Evolutionary conservation across 768 basidiomycete genomes (phyloP).

Genomic region (Agrocybe chaxingu): DNA sequence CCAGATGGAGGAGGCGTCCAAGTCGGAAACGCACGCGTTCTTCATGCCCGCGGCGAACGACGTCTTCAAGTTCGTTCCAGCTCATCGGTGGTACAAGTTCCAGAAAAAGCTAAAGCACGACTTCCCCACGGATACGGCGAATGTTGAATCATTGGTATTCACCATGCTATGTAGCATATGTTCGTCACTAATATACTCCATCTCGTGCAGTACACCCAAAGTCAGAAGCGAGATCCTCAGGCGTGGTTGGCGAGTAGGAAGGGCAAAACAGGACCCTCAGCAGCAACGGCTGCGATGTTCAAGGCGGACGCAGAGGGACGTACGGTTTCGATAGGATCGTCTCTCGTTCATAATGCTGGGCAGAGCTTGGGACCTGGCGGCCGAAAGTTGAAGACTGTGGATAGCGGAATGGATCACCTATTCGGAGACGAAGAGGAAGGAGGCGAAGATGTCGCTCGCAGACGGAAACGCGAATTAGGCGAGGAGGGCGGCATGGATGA

Average conservation of each 20-base stretch:
- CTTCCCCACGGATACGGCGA: conserved; percentile 62
- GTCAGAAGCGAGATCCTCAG: conserved; percentile 74
- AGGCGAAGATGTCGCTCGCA: conserved; percentile 32
- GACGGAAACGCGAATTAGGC: conserved; percentile 57
- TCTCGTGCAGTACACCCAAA: conserved; percentile 40
- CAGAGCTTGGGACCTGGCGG: conserved; percentile 72
- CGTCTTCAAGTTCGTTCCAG: conserved; percentile 84
- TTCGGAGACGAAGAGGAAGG: conserved; percentile 71
- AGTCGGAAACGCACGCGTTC: conserved; percentile 71
- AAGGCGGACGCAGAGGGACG: conserved; percentile 59
- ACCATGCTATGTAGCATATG: conserved; percentile 14
- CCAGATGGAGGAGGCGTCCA: conserved; percentile 74
- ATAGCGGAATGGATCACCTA: conserved; percentile 57
- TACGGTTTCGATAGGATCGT: conserved; percentile 34
- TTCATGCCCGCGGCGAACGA: conserved; percentile 83
- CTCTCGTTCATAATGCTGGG: conserved; percentile 44
- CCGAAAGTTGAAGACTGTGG: conserved; percentile 61
- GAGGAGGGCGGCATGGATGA: conserved; percentile 84
- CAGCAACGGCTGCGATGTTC: conserved; percentile 65
- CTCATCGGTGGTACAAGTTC: conserved; percentile 91
- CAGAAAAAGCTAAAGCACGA: conserved; percentile 80
- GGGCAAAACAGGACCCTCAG: conserved; percentile 53
- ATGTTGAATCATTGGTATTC: conserved; percentile 62
- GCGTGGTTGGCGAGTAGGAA: conserved; percentile 67
- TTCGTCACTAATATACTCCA: conserved; percentile 19